Percentiles rank a stretch among this genome's conserved stretches.
Conservation (phyloP, 345 rosid species). For the Dipteronia dyeriana region DNA sequence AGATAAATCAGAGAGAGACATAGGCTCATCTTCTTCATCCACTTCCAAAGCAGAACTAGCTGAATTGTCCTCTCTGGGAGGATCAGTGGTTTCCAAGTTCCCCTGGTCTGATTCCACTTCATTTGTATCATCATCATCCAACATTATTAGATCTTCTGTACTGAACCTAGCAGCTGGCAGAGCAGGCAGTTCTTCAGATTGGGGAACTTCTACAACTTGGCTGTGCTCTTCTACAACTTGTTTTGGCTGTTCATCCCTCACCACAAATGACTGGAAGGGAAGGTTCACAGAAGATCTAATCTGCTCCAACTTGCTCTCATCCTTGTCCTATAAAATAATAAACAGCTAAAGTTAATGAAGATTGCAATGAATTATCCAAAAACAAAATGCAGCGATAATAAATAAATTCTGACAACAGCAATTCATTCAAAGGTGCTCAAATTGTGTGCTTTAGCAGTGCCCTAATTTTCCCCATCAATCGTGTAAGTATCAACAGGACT, state of each 20-base stretch:
- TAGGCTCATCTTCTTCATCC: conserved; percentile 40
- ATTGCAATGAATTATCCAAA: not conserved
- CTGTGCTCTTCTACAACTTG: conserved; percentile 26
- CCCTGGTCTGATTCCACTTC: conserved; percentile 18
- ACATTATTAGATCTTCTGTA: conserved; percentile 40
- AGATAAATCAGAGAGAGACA: conserved; percentile 56
- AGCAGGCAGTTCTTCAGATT: conserved; percentile 30
- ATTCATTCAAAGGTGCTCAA: not conserved
- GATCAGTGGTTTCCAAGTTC: conserved; percentile 23
- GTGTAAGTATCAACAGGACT: not conserved
- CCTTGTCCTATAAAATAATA: conserved; percentile 43
- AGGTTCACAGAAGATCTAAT: conserved; percentile 60
- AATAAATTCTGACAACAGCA: not conserved
- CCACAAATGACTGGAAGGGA: conserved; percentile 53
- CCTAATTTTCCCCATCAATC: not conserved
- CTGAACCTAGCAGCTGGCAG: conserved; percentile 28
- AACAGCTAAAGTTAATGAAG: conserved; percentile 10
- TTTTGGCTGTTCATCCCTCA: conserved; percentile 31
- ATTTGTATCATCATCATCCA: conserved; percentile 46
- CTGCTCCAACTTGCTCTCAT: conserved; percentile 56
- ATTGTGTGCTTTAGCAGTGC: not conserved
- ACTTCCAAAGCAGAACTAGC: conserved; percentile 29
- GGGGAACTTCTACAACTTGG: conserved; percentile 14
- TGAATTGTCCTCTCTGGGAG: conserved; percentile 11
- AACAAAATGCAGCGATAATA: not conserved